Evolutionary conservation across 2,329 filamentous ascomycete species (phyloP).

Genomic region (Fusarium sp.): DNA sequence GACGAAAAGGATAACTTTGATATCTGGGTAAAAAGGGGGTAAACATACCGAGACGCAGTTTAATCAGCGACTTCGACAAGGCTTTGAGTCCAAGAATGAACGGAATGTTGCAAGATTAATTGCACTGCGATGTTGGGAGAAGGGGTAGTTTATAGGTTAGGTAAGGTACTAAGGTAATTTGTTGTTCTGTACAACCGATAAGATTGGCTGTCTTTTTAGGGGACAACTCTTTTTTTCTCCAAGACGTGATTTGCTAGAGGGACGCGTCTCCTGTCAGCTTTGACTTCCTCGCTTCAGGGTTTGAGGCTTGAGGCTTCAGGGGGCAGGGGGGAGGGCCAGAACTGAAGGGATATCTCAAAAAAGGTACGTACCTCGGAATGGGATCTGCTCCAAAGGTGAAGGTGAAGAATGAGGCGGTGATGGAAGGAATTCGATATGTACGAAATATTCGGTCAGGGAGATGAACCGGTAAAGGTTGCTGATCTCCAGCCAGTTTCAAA

Average conservation of each 20-base stretch:
- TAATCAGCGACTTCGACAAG: background rate
- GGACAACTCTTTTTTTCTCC: constrained; percentile 13
- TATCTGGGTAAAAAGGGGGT: constrained; percentile 9
- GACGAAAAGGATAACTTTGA: background rate
- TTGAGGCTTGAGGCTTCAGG: background rate
- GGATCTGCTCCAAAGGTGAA: background rate
- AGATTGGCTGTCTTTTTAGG: constrained; percentile 19
- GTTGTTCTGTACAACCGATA: constrained; percentile 1
- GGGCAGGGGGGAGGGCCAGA: constrained; percentile 1
- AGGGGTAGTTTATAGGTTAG: constrained; percentile 4
- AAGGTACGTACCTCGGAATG: constrained; percentile 21
- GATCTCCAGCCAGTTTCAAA: constrained; percentile 15
- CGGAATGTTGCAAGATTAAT: constrained; percentile 27
- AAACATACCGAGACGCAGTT: constrained; percentile 21
- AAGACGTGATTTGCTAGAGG: constrained; percentile 29
- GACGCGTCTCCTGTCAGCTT: constrained; percentile 26
- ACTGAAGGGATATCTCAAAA: background rate
- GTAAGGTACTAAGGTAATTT: background rate
- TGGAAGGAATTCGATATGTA: constrained; percentile 7
- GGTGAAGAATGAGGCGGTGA: background rate
- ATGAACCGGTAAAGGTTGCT: background rate
- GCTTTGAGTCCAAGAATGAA: constrained; percentile 16
- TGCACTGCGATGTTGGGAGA: background rate
- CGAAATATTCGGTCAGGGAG: background rate
- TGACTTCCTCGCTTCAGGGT: background rate